Evolutionary conservation across 768 basidiomycete species (phyloP), one percentile per base, ranked within the genome.

Genomic region (Boletus subcaerulescens): DNA sequence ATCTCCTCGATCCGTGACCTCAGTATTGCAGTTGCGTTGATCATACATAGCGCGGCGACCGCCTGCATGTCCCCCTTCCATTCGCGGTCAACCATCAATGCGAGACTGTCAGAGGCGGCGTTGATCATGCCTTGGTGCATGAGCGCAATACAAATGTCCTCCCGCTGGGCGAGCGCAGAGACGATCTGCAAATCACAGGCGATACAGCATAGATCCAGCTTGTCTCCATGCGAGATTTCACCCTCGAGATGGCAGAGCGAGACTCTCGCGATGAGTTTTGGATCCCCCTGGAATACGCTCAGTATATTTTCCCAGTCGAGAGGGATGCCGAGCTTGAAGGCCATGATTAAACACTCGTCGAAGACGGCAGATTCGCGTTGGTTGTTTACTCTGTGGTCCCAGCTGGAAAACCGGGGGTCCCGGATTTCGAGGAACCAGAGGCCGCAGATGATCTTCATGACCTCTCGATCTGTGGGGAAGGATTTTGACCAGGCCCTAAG

Each of bases 171-270:
- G 31, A 69, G 44, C 6, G 52, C 43, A 12, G 62, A 61, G 45
- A 68, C 26, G 43, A 69, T 62, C 24, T 70, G 69, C 42, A 64
- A 50, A 26, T 70, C 68, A 66, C 66, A 70, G 10, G 61, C 64
- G 9, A 69, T 51, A 20, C 68, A 68, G 29, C 50, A 35, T 8
- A 70, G 11, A 45, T 69, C 69, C 45, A 60, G 48, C n/a, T 51
- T 14, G 2, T 42, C 44, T 29, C 8, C 9, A 11, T 50, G 68
- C 15, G 53, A 54, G 14, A 68, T 59, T 45, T 70, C 66, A 8
- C 47, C 56, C 22, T 61, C 60, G 14, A 71, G 62, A 36, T 71
- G 69, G 41, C 56, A 54, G 14, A 69, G 62, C 0, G 64, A 53
- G 33, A 53, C 53, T 22, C 50, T 56, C 3, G 67, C 60, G 32